Base-by-base conservation (phyloP, 2,329 filamentous ascomycete species). In the Aspergillus terreus region DNA sequence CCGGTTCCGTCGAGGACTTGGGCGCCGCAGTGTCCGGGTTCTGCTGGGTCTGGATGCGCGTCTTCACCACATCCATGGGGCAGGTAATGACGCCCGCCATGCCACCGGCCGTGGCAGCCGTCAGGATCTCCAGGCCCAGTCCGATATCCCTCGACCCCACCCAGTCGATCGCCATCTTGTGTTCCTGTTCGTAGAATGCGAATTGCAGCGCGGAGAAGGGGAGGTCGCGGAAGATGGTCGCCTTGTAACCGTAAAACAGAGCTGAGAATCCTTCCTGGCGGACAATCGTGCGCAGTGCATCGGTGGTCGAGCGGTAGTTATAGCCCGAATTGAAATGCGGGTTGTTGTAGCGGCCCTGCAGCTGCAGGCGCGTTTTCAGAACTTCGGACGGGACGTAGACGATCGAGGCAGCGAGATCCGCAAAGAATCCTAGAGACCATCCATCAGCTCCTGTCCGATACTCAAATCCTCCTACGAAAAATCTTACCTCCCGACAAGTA, bases 321-420 rank as follows among this genome's bases (percentile, higher is more conserved):
- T 99, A 99, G 51, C 94, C 94, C 0, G 90, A 96, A 44, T 85
- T 78, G 76, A 97, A 97, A 72, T 86, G 88, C 0, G 94, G 92
- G 66, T 99, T 99, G 72, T 97, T 95, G 75, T 91, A 88, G 54
- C 90, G 88, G 46, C 94, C 95, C 71, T 99, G 94, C 5, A 99
- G 81, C 68, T 99, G 94, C 45, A 97, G 78, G 21, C 94, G 85
- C n/a, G 94, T 99, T 72, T 99, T 99, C 60, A 99, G 81, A 4
- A 99, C 94, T 72, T 99, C 95, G 11, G 92, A 96, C 4, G 94
- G 95, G 4, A 99, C 95, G 67, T 99, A 99, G 53, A 96, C 82
- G 54, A 96, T 80, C 0, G 91, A 96, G 1, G 94, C 92, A 42
- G 90, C 92, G 19, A 96, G 79, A 67, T 99, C 94, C 55, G 92